Base-by-base conservation (phyloP, 2,329 filamentous ascomycete species). In the Pleoardoris graminearum region DNA sequence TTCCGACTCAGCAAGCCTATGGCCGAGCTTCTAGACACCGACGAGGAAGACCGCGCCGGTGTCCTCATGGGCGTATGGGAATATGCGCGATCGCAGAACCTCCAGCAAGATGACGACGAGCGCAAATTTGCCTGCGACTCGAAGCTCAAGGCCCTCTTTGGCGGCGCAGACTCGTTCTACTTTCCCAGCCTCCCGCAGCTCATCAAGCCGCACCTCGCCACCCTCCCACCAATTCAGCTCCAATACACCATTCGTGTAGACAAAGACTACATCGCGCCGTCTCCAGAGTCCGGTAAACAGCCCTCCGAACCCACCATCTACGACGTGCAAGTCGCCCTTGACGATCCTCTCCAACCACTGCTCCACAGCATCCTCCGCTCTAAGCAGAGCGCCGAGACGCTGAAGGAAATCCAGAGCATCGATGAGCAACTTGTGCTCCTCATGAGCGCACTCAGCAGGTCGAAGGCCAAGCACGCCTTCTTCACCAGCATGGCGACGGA, bases 31-130 rank as follows among this genome's bases (percentile, higher is more conserved):
- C 80, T 97, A 16, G 94, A 97, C 67, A 89, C 90, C 66, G 82
- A 86, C 43, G 91, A 96, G 73, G 93, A 91, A 45, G 93, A 94
- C 23, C 87, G 91, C 25, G 88, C 91, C 33, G 91, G 94, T 57
- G 88, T 92, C 6, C 86, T 96, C 23, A 90, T 95, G 80, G 92
- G 89, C 12, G 83, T 99, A 27, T 99, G 92, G 91, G 92, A 97
- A 70, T 99, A 99, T 67, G 89, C 96, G 60, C 87, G 90, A 62
- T 81, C 89, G 17, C 89, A 90, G 79, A 86, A 87, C 16, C 79
- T 99, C 41, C 91, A 96, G 71, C 93, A 97, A 70, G 92, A 96
- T 59, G 93, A 97, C 54, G 94, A 99, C 71, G 94, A 94, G 78
- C 85, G 94, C 56, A 89, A 89, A 55, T 93, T 99, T 63, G 87